Conservation (phyloP, 2,329 filamentous ascomycete genomes). For the Whalleya microplaca region DNA sequence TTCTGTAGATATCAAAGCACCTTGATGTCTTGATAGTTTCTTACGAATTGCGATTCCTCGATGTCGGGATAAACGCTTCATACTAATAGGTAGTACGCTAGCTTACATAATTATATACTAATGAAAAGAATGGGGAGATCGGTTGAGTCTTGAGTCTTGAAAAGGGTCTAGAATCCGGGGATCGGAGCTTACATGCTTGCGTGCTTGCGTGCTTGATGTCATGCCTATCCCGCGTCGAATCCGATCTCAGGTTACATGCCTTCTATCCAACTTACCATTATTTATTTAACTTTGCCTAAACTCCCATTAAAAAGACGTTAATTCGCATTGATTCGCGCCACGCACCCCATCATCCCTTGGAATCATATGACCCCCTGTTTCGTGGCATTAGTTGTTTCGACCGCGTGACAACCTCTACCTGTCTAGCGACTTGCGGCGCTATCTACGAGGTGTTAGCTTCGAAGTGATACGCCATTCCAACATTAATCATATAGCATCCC, state of each 20-base stretch:
- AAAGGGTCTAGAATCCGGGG: neutral
- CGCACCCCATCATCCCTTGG: too few species aligned
- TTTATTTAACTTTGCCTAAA: neutral
- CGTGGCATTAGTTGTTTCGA: slow-evolving; percentile 17
- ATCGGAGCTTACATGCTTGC: neutral
- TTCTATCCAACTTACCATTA: neutral
- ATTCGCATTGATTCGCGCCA: neutral
- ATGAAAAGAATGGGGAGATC: too few species aligned
- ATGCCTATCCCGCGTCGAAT: neutral
- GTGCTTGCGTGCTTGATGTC: neutral
- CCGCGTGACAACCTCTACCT: slow-evolving; percentile 19
- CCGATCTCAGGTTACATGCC: neutral
- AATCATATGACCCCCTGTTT: slow-evolving; percentile 4
- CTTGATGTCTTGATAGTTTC: too few species aligned
- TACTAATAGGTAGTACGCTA: too few species aligned
- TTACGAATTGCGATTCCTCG: too few species aligned
- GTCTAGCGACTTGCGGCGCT: neutral
- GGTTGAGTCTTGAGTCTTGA: too few species aligned
- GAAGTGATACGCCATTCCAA: neutral
- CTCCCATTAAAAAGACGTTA: neutral
- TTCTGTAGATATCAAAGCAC: too few species aligned
- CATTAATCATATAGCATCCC: neutral
- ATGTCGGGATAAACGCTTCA: too few species aligned
- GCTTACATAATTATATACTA: too few species aligned
- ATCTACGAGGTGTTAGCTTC: neutral